A percentile compares a stretch with the other conserved stretches of the same genome.
Evolutionary conservation across 305 asterid species (phyloP).

Genomic region (Fraxinus nigra): DNA sequence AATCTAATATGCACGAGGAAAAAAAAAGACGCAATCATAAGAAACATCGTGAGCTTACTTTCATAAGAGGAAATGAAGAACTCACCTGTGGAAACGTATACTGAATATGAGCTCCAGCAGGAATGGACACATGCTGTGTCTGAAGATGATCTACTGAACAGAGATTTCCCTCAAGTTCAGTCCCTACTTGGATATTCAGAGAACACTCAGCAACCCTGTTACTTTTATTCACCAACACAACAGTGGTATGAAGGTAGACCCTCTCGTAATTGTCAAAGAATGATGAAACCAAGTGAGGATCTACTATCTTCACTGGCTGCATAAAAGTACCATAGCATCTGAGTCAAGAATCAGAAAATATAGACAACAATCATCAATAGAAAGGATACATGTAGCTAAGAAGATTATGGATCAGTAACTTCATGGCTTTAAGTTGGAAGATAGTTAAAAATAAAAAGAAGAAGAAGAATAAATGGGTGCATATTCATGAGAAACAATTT

Average conservation of each 20-base stretch:
- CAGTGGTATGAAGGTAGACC: slow-evolving; percentile 69
- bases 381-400: background rate
- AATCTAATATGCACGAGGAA: background rate
- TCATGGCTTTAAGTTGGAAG: background rate
- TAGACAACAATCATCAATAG: slow-evolving; percentile 2
- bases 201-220: slow-evolving; percentile 59
- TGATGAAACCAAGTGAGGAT: slow-evolving; percentile 90
- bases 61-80: slow-evolving; percentile 23
- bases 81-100: slow-evolving; percentile 82
- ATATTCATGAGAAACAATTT: slow-evolving; percentile 5
- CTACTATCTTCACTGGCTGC: slow-evolving; percentile 95
- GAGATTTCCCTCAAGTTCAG: slow-evolving; percentile 63
- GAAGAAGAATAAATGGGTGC: too few relatives aligned
- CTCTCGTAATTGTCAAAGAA: slow-evolving; percentile 66
- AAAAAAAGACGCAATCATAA: background rate
- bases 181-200: slow-evolving; percentile 79
- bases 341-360: slow-evolving; percentile 29
- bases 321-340: slow-evolving; percentile 25
- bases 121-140: slow-evolving; percentile 53
- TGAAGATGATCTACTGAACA: slow-evolving; percentile 71
- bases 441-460: too few relatives aligned
- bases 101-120: slow-evolving; percentile 57
- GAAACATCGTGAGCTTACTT: slow-evolving; percentile 1
- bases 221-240: slow-evolving; percentile 72
- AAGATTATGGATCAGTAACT: background rate